Percentiles rank a stretch among this genome's conserved stretches.
Conservation (phyloP, 1,284 basidiomycete species). For the Tilletiopsis washingtonensis region DNA sequence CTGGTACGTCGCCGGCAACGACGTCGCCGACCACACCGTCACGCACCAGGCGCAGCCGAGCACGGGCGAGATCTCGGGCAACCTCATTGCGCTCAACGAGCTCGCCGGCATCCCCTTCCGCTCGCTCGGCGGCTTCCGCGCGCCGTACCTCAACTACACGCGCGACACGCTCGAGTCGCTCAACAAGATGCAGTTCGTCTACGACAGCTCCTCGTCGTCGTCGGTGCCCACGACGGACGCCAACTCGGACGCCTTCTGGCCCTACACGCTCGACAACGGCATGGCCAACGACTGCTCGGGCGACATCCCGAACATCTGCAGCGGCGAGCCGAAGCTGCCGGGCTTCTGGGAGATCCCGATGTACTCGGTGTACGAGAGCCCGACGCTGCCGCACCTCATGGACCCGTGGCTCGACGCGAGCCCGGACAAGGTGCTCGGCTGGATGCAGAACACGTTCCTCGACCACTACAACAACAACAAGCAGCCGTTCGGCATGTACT, state of each 20-base stretch:
- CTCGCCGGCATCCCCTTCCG: slow-evolving; percentile 67
- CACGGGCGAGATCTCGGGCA: slow-evolving; percentile 60
- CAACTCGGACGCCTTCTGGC: slow-evolving; percentile 60
- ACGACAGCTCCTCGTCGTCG: slow-evolving; percentile 63
- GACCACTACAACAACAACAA: slow-evolving; percentile 59
- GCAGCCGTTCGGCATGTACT: slow-evolving; percentile 72
- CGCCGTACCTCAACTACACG: slow-evolving; percentile 67
- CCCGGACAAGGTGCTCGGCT: slow-evolving; percentile 54
- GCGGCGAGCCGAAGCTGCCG: slow-evolving; percentile 64
- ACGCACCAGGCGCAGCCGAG: slow-evolving; percentile 64
- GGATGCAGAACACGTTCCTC: slow-evolving; percentile 68
- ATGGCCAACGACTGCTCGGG: slow-evolving; percentile 69
- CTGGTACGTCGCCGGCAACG: slow-evolving; percentile 74
- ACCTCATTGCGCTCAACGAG: slow-evolving; percentile 69
- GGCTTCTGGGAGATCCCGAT: slow-evolving; percentile 51
- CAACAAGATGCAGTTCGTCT: slow-evolving; percentile 57
- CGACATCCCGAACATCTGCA: slow-evolving; percentile 53
- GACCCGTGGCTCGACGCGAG: slow-evolving; percentile 65
- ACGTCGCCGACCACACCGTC: slow-evolving; percentile 81
- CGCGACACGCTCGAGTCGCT: slow-evolving; percentile 58
- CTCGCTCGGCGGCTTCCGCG: slow-evolving; percentile 67
- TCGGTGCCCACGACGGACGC: slow-evolving; percentile 63
- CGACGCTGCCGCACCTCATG: slow-evolving; percentile 54
- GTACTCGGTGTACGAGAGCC: slow-evolving; percentile 21
- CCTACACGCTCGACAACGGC: slow-evolving; percentile 55